These are phyloP conservation scores for Hanseniaspora lindneri DNA, from an alignment of 805 yeast genomes.

Conservation along the genomic window DNA sequence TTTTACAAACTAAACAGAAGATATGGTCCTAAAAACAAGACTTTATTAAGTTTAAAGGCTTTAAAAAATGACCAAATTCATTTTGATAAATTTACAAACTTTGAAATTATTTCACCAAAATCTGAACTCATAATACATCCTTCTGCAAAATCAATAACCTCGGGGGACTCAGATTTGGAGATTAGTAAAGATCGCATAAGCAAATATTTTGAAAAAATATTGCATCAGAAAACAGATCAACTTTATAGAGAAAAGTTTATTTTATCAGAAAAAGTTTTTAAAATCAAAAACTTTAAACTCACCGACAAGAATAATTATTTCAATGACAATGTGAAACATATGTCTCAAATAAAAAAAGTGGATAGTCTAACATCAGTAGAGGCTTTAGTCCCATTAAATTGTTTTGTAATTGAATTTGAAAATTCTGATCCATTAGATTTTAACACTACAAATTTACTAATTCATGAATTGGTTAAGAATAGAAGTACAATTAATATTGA, in stretches of 20 bases:
- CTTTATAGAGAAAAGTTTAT: background rate
- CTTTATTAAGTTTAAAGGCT: background rate
- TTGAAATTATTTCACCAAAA: background rate
- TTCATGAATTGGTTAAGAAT: background rate
- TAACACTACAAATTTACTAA: conserved; percentile 1
- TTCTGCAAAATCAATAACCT: background rate
- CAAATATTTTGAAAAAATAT: background rate
- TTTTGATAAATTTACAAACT: conserved; percentile 1
- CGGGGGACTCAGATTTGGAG: conserved; percentile 7
- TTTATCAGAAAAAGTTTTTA: background rate
- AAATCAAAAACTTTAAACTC: background rate
- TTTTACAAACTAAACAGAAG: conserved; percentile 2
- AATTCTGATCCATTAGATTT: conserved; percentile 1
- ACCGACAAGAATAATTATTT: background rate
- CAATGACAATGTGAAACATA: background rate
- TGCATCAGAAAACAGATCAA: background rate
- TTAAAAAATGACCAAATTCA: background rate
- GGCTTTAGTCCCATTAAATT: conserved; percentile 8
- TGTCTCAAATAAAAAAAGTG: background rate
- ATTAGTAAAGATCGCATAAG: background rate
- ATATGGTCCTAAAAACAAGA: conserved; percentile 4
- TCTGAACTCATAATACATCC: conserved; percentile 1
- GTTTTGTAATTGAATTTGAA: background rate
- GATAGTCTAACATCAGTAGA: conserved; percentile 2
- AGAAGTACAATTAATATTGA: background rate